Evolutionary conservation across 148 eudicot genomes (phyloP).

Genomic region (Diospyros lotus): DNA sequence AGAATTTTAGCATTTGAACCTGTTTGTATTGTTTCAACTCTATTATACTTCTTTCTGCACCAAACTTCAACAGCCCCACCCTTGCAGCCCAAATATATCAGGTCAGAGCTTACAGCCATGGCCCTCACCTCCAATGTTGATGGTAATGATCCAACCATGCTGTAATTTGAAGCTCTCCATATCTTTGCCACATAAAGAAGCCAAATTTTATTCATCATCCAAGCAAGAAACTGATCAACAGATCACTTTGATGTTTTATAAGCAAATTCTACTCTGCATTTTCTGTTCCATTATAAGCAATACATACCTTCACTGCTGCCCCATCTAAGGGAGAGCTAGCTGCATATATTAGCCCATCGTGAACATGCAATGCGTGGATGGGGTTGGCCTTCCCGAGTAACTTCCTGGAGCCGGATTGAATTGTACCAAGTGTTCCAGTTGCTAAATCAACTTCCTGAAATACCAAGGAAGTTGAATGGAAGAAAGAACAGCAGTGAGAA

Average conservation of each 20-base stretch:
- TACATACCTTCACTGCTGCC: constrained; percentile 35
- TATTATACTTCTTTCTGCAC: constrained; percentile 40
- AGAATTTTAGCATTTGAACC: constrained; percentile 27
- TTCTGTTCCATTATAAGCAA: background rate
- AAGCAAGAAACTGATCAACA: background rate
- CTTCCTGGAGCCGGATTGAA: constrained; percentile 42
- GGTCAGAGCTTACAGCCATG: constrained; percentile 43
- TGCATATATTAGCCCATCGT: constrained; percentile 35
- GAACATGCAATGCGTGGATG: constrained; percentile 31
- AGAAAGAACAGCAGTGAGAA: too few relatives aligned
- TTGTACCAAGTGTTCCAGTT: constrained; percentile 33
- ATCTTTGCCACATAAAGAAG: constrained; percentile 22
- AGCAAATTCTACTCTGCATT: background rate
- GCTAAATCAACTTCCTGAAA: constrained; percentile 46
- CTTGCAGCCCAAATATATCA: constrained; percentile 42
- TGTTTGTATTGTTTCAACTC: constrained; percentile 38
- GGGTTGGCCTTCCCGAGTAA: constrained; percentile 35
- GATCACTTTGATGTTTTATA: background rate
- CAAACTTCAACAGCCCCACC: constrained; percentile 48
- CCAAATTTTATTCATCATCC: background rate
- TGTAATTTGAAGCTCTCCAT: constrained; percentile 40
- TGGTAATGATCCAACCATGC: constrained; percentile 35
- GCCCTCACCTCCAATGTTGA: constrained; percentile 32
- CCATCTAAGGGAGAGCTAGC: constrained; percentile 40
- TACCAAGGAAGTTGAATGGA: background rate